phyloP scores from a whole-genome alignment of 768 basidiomycete species.

The Pulveroboletus sp. region DNA sequence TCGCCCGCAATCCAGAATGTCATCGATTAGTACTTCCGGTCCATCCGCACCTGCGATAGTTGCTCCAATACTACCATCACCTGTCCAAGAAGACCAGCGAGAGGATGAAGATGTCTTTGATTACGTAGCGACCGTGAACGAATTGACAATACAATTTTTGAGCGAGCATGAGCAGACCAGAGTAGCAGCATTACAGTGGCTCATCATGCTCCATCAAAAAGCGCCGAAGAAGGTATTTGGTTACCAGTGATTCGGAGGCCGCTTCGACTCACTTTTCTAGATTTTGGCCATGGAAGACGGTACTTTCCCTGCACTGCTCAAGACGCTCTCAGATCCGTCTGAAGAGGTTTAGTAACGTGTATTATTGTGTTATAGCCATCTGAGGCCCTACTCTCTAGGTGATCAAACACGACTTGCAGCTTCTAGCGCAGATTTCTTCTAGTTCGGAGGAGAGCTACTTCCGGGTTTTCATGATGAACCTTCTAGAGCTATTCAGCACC shows the following conservation, averaged over 20 bases:
- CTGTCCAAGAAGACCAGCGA: slow-evolving; percentile 31
- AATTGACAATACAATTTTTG: slow-evolving; percentile 87
- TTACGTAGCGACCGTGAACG: slow-evolving; percentile 89
- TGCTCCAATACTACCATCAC: slow-evolving; percentile 26
- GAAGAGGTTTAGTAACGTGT: slow-evolving; percentile 62
- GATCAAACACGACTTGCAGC: slow-evolving; percentile 92
- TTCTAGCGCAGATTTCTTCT: slow-evolving; percentile 95
- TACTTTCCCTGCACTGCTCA: slow-evolving; percentile 91
- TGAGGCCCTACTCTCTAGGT: slow-evolving; percentile 46
- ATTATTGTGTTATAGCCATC: not conserved
- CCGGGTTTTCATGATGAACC: slow-evolving; percentile 91
- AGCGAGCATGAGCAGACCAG: slow-evolving; percentile 96
- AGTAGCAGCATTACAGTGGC: slow-evolving; percentile 94
- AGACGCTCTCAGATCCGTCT: slow-evolving; percentile 93
- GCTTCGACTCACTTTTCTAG: slow-evolving; percentile 35
- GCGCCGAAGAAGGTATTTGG: slow-evolving; percentile 82
- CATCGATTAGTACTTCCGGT: slow-evolving; percentile 40
- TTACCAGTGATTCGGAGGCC: not conserved
- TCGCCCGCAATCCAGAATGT: slow-evolving; percentile 61
- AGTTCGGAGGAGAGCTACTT: slow-evolving; percentile 95
- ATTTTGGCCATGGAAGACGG: slow-evolving; percentile 95
- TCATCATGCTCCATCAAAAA: slow-evolving; percentile 98
- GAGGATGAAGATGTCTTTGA: slow-evolving; percentile 80
- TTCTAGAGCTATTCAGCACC: slow-evolving; percentile 92
- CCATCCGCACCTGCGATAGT: slow-evolving; percentile 29